Conservation (phyloP, 495 filamentous ascomycete species). For the Tuber microsphaerosporum region DNA sequence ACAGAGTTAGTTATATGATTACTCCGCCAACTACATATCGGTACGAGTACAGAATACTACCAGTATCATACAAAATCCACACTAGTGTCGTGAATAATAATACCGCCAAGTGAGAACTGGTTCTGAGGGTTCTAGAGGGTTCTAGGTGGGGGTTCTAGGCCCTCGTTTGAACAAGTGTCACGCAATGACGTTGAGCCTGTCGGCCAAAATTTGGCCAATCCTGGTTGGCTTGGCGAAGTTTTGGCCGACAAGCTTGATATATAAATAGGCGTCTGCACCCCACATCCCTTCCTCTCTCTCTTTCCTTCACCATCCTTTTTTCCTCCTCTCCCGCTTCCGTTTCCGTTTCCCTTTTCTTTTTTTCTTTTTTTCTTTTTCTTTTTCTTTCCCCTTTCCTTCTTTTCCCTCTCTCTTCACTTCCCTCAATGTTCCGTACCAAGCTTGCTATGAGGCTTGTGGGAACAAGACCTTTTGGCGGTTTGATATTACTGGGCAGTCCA, state of each 20-base stretch:
- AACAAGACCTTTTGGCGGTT: neutral
- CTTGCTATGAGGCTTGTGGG: neutral
- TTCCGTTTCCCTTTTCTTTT: neutral
- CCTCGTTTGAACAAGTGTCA: neutral
- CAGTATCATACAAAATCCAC: too few species aligned
- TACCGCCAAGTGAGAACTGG: too few species aligned
- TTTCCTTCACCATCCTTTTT: neutral
- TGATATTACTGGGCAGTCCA: neutral
- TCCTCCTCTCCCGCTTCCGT: neutral
- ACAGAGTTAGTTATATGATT: slow-evolving; percentile 50
- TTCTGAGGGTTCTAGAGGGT: neutral
- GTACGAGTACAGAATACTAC: too few species aligned
- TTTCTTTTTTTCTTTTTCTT: too few species aligned
- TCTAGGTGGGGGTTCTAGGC: neutral
- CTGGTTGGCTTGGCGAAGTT: too few species aligned
- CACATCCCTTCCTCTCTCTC: neutral
- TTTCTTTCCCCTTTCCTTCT: too few species aligned
- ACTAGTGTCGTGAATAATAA: too few species aligned
- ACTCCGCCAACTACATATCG: too few species aligned
- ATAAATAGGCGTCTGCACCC: neutral
- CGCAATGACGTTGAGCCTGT: neutral
- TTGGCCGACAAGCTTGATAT: neutral
- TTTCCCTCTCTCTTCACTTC: neutral
- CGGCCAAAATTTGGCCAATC: too few species aligned
- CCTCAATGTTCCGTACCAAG: neutral